Percentiles rank a stretch among this genome's conserved stretches.
Evolutionary conservation across 805 yeast species (phyloP).

Genomic region (Pichia paraexigua): DNA sequence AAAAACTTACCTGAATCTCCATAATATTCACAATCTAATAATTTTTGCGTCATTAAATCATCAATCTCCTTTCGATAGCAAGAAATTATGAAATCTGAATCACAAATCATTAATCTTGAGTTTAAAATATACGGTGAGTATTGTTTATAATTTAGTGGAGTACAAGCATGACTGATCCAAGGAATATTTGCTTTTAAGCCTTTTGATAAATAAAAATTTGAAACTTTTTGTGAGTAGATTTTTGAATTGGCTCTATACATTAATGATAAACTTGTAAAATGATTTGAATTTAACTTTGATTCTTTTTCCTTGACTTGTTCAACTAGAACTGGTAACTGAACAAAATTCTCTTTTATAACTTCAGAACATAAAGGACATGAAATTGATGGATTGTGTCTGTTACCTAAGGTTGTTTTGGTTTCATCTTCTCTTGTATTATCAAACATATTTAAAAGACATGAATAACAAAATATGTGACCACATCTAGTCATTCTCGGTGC

Average conservation of each 20-base stretch:
- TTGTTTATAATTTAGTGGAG: constrained; percentile 17
- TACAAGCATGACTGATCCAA: constrained; percentile 29
- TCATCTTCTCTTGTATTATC: constrained; percentile 33
- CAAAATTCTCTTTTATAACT: constrained; percentile 42
- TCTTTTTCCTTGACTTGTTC: constrained; percentile 39
- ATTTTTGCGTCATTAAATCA: constrained; percentile 41
- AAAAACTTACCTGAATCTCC: constrained; percentile 51
- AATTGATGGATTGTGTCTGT: constrained; percentile 9
- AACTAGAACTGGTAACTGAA: constrained; percentile 58
- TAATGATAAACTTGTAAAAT: constrained; percentile 50
- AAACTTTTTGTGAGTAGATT: constrained; percentile 28
- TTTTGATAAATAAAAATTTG: constrained; percentile 17
- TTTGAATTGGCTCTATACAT: constrained; percentile 42
- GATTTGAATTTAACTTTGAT: constrained; percentile 47
- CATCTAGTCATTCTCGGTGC: constrained; percentile 95
- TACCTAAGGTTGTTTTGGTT: constrained; percentile 19
- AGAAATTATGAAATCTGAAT: constrained; percentile 40
- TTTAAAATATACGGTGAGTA: constrained; percentile 34
- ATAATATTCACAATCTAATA: constrained; percentile 52
- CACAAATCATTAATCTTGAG: constrained; percentile 66
- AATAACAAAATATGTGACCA: constrained; percentile 85
- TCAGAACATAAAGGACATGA: constrained; percentile 74
- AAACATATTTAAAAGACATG: constrained; percentile 69
- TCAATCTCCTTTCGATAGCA: constrained; percentile 55
- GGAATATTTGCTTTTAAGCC: constrained; percentile 43